phyloP scores from a whole-genome alignment of 352 stramenopile species.

The Phytophthora pinifolia region DNA sequence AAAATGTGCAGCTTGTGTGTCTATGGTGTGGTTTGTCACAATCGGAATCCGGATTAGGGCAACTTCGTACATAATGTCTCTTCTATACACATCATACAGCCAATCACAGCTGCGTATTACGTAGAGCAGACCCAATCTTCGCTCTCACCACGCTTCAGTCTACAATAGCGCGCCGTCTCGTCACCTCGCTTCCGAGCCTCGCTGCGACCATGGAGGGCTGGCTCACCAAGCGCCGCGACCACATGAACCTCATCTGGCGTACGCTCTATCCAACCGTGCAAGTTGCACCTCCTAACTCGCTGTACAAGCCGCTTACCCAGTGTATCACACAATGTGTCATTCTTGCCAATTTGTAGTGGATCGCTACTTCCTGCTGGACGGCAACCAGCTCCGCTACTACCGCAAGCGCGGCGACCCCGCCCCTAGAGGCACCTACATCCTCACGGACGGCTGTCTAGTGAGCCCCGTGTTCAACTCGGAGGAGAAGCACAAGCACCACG shows the following conservation, averaged over 20 bases:
- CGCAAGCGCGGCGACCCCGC: slow-evolving; percentile 83
- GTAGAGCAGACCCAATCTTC: slow-evolving; percentile 10
- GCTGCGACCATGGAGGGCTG: slow-evolving; percentile 74
- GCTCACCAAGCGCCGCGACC: slow-evolving; percentile 87
- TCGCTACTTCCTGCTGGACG: slow-evolving; percentile 86
- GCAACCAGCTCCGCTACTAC: slow-evolving; percentile 87
- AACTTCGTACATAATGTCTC: not conserved
- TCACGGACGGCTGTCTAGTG: slow-evolving; percentile 80
- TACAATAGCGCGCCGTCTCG: not conserved
- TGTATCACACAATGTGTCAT: slow-evolving; percentile 12
- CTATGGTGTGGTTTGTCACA: slow-evolving; percentile 10
- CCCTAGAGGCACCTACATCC: slow-evolving; percentile 81
- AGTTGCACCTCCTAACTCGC: not conserved
- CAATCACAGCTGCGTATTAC: slow-evolving; percentile 22
- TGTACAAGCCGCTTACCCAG: slow-evolving; percentile 11
- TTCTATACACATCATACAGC: slow-evolving; percentile 13
- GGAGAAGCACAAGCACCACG: slow-evolving; percentile 89
- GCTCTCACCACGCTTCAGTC: slow-evolving; percentile 10
- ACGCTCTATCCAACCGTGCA: slow-evolving; percentile 23
- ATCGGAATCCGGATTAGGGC: slow-evolving; percentile 1
- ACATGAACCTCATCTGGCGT: slow-evolving; percentile 93
- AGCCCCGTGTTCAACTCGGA: slow-evolving; percentile 85
- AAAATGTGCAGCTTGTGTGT: slow-evolving; percentile 14
- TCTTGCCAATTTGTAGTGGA: slow-evolving; percentile 51
- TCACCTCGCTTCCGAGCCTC: slow-evolving; percentile 3